phyloP scores from a whole-genome alignment of 805 yeast species.

The Saturnispora sanitii region DNA sequence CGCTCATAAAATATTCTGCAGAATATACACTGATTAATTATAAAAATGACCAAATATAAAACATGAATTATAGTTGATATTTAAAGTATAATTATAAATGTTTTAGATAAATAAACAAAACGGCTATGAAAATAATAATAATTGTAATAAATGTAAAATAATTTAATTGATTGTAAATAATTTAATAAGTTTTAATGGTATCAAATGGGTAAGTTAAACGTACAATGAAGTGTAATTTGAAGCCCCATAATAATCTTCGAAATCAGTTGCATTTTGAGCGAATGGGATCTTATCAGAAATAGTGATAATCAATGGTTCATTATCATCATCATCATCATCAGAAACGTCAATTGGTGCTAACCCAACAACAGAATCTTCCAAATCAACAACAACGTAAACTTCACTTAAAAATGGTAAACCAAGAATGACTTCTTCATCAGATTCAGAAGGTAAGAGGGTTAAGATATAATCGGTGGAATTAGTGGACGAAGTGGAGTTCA shows the following conservation, averaged over 20 bases:
- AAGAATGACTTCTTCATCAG: constrained; percentile 4
- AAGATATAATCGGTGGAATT: constrained; percentile 4
- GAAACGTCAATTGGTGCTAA: constrained; percentile 24
- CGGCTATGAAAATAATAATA: not conserved
- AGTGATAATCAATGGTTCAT: constrained; percentile 1
- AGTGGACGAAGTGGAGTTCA: not conserved
- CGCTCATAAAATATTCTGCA: no score
- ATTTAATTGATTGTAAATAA: no score
- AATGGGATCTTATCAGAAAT: constrained; percentile 7
- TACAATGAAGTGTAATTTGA: constrained; percentile 2
- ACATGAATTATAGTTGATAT: no score
- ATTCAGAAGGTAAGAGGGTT: constrained; percentile 10
- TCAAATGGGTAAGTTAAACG: constrained; percentile 1
- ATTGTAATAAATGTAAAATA: not conserved
- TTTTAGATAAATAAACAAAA: not conserved
- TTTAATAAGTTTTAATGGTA: not conserved
- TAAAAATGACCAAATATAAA: no score
- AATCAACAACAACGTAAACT: constrained; percentile 41
- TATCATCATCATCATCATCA: not conserved
- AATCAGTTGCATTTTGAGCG: constrained; percentile 5
- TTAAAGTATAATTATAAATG: no score
- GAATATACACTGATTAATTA: no score
- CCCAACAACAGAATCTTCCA: constrained; percentile 33
- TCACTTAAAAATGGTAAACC: constrained; percentile 19
- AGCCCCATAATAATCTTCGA: constrained; percentile 5